Conservation (phyloP, 1,139 yeast species). For the Pichia sp. region DNA sequence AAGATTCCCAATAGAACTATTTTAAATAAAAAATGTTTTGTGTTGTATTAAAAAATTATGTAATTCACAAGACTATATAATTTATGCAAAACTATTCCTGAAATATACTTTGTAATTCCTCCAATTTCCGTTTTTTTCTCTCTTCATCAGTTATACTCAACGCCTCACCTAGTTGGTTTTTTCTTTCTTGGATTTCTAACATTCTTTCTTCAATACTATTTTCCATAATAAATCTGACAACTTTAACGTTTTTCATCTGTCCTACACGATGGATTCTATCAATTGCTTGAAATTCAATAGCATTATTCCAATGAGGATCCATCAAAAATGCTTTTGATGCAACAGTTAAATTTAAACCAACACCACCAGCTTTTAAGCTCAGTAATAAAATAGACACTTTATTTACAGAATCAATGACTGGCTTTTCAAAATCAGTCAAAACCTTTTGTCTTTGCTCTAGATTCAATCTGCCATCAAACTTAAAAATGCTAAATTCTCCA, state of each 20-base stretch:
- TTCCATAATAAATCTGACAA: slow-evolving; percentile 73
- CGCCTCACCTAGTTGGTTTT: slow-evolving; percentile 79
- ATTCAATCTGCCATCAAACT: slow-evolving; percentile 78
- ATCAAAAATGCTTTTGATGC: slow-evolving; percentile 85
- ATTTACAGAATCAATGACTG: slow-evolving; percentile 24
- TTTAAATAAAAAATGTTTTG: slow-evolving; percentile 5
- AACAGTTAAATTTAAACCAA: slow-evolving; percentile 81
- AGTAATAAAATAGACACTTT: slow-evolving; percentile 56
- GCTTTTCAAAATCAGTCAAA: slow-evolving; percentile 43
- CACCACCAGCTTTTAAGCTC: slow-evolving; percentile 92
- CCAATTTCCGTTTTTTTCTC: slow-evolving; percentile 65
- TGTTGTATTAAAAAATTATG: slow-evolving; percentile 6
- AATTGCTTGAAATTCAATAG: slow-evolving; percentile 91
- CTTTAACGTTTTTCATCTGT: slow-evolving; percentile 66
- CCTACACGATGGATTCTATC: slow-evolving; percentile 93
- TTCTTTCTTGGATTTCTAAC: slow-evolving; percentile 81
- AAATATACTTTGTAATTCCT: slow-evolving; percentile 73
- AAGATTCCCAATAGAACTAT: slow-evolving; percentile 11
- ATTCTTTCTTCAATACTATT: slow-evolving; percentile 87
- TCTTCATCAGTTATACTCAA: slow-evolving; percentile 74
- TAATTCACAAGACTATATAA: too few relatives aligned
- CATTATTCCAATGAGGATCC: slow-evolving; percentile 99
- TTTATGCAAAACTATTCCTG: slow-evolving; percentile 3
- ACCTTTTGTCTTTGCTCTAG: slow-evolving; percentile 62
- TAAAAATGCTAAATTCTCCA: slow-evolving; percentile 44